Evolutionary conservation across 1,139 yeast species (phyloP), one percentile per base, ranked within the genome.

Genomic region (Zygoascus sp.): DNA sequence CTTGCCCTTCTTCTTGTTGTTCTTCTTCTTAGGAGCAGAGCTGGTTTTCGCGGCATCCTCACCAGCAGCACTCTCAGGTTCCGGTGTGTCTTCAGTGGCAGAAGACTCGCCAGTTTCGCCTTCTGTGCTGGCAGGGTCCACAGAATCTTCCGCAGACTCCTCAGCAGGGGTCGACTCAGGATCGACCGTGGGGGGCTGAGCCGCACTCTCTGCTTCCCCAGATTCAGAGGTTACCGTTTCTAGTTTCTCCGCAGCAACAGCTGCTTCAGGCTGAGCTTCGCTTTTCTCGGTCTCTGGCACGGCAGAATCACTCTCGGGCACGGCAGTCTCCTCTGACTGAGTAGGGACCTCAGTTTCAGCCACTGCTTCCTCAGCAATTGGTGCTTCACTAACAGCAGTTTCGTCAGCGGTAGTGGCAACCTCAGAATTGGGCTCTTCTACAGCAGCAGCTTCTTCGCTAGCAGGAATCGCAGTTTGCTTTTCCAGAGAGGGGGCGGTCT

Each of bases 1-100:
- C 52, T 53, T 54, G 53, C 55, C 55, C 42, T 53, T 54, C 44
- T 52, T 53, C 50, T 55, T 55, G 46, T 53, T 53, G 40, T 54
- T 54, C 37, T 53, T 52, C 40, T 45, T 49, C 32, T 41, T 46
- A 9, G 40, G 21, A 19, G 40, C 23, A 22, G 41, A 28, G 13
- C 11, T 22, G 20, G 25, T 22, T 13, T 27, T 25, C 11, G 35
- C 36, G 15, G 28, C 16, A 8, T 10, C 40, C 9, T 38, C 35
- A 7, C 21, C 36, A 38, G 35, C 42, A n/a, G n/a, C 43, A 10
- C 32, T 27, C 17, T 21, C 49, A 8, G 41, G 32, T 10, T 15
- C 39, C n/a, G 25, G 37, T 4, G 43, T 32, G 15, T 15, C 42
- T 6, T 13, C 42, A 16, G 43, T 39, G 23, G 42, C 38, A 21